Evolutionary conservation across 805 yeast genomes (phyloP).

Genomic region (Candida endomychidarum): DNA sequence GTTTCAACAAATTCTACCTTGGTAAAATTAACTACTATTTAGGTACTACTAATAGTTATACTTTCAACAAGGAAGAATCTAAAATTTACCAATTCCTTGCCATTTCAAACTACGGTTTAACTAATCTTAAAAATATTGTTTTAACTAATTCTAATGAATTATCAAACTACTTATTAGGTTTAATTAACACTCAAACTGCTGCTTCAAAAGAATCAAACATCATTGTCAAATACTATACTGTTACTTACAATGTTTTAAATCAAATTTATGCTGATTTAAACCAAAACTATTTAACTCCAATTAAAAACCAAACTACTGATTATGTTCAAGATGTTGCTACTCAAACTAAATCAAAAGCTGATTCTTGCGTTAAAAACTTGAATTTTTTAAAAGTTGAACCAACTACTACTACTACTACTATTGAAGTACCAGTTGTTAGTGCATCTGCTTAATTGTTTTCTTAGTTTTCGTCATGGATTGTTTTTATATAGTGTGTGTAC

Average conservation of each 20-base stretch:
- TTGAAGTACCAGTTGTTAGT: conserved; percentile 11
- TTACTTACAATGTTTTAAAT: conserved; percentile 20
- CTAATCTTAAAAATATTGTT: conserved; percentile 24
- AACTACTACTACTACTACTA: conserved; percentile 9
- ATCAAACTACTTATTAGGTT: conserved; percentile 28
- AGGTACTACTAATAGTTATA: conserved; percentile 29
- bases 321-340: conserved; percentile 37
- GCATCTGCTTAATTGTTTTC: conserved; percentile 8
- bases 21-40: conserved; percentile 21
- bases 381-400: conserved; percentile 9
- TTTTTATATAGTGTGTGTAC: no score
- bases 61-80: conserved; percentile 17
- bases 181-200: conserved; percentile 35
- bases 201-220: conserved; percentile 9
- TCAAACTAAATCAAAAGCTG: conserved; percentile 36
- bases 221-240: background rate
- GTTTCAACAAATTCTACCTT: conserved; percentile 13
- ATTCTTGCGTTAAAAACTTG: conserved; percentile 15
- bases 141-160: conserved; percentile 17
- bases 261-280: conserved; percentile 22
- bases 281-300: conserved; percentile 38
- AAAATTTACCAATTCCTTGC: conserved; percentile 20
- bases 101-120: conserved; percentile 21
- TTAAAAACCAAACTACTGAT: conserved; percentile 38
- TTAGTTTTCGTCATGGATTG: background rate